Conservation (phyloP, 805 yeast species). For the Saturnispora zaruensis region DNA sequence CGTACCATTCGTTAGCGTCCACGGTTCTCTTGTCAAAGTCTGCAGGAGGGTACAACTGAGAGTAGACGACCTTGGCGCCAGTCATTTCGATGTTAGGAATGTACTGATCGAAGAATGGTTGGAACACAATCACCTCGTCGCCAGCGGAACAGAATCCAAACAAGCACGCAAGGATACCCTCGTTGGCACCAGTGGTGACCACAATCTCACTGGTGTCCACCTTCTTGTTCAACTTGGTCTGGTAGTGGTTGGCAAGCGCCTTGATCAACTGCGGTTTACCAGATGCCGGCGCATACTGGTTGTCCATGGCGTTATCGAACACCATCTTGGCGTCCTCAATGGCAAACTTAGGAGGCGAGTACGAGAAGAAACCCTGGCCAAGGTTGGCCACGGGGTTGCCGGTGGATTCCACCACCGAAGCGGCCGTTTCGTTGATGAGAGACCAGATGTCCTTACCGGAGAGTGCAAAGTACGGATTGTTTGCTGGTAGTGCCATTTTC, state of each 20-base stretch:
- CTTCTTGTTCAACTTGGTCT: conserved; percentile 52
- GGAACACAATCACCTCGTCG: conserved; percentile 93
- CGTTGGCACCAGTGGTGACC: conserved; percentile 95
- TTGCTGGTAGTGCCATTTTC: conserved; percentile 28
- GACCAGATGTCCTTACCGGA: conserved; percentile 91
- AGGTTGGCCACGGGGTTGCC: conserved; percentile 79
- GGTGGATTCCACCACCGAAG: conserved; percentile 57
- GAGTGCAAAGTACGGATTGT: conserved; percentile 61
- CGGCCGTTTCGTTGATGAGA: conserved; percentile 90
- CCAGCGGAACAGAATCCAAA: conserved; percentile 80
- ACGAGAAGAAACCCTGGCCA: conserved; percentile 97
- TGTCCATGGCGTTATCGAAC: conserved; percentile 60
- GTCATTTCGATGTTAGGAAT: conserved; percentile 88
- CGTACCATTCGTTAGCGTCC: conserved; percentile 78
- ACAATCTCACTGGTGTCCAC: conserved; percentile 55
- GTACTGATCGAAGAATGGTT: conserved; percentile 96
- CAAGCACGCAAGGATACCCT: conserved; percentile 80
- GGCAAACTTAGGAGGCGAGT: conserved; percentile 93
- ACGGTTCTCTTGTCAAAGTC: conserved; percentile 57
- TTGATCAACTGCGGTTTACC: conserved; percentile 74
- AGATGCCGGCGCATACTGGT: conserved; percentile 88
- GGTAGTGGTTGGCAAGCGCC: conserved; percentile 63
- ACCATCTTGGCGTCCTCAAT: conserved; percentile 73
- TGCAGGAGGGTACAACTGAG: conserved; percentile 75
- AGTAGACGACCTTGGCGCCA: conserved; percentile 87